A percentile compares a stretch with the other conserved stretches of the same genome.
phyloP scores from a whole-genome alignment of 1,284 basidiomycete species.

The Agaricales sp. region DNA sequence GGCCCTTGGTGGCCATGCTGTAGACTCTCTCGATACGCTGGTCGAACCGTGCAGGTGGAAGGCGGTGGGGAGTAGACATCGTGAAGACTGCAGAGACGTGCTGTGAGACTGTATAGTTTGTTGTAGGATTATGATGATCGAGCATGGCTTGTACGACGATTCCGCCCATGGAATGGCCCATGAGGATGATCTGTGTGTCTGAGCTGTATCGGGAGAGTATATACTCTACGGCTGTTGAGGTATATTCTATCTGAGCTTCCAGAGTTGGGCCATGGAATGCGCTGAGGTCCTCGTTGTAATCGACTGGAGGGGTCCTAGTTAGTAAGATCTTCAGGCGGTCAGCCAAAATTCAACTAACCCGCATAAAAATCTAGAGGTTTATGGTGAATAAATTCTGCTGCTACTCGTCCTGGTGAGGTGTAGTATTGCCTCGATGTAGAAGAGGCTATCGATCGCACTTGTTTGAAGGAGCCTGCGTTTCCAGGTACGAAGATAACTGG shows the following conservation, averaged over 20 bases:
- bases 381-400: slow-evolving; percentile 35
- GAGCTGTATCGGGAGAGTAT: slow-evolving; percentile 71
- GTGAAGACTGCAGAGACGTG: slow-evolving; percentile 80
- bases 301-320: slow-evolving; percentile 44
- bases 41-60: slow-evolving; percentile 87
- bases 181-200: slow-evolving; percentile 56
- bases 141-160: slow-evolving; percentile 76
- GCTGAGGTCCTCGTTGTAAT: slow-evolving; percentile 96
- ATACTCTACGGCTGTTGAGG: slow-evolving; percentile 63
- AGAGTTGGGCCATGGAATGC: slow-evolving; percentile 92
- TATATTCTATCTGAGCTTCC: slow-evolving; percentile 74
- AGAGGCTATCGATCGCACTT: slow-evolving; percentile 91
- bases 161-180: slow-evolving; percentile 99
- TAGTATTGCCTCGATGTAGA: slow-evolving; percentile 80
- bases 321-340: neutral
- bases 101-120: slow-evolving; percentile 17
- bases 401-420: slow-evolving; percentile 38
- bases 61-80: slow-evolving; percentile 87
- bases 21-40: slow-evolving; percentile 74
- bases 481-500: slow-evolving; percentile 97
- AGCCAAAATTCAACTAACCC: slow-evolving; percentile 30
- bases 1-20: slow-evolving; percentile 24
- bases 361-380: slow-evolving; percentile 78
- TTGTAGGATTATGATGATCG: slow-evolving; percentile 17
- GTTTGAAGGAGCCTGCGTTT: slow-evolving; percentile 91